Evolutionary conservation across 495 filamentous ascomycete species (phyloP).

Genomic region (Cetradonia linearis): DNA sequence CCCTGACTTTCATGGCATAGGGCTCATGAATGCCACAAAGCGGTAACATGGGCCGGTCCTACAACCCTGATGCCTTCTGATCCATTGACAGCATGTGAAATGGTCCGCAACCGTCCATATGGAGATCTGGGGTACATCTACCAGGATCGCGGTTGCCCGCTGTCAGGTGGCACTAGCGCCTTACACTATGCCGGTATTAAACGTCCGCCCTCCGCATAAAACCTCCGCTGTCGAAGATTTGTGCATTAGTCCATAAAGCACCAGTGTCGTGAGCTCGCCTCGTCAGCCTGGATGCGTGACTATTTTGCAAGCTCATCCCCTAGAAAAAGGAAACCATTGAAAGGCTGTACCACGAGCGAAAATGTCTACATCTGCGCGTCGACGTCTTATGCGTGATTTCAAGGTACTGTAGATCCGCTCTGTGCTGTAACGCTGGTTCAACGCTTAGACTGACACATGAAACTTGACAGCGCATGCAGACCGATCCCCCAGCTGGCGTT

Average conservation of each 20-base stretch:
- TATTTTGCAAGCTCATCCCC: slow-evolving; percentile 7
- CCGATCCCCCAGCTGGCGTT: slow-evolving; percentile 92
- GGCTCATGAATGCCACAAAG: neutral
- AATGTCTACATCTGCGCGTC: slow-evolving; percentile 91
- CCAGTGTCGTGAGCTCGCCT: neutral
- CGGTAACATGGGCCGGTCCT: neutral
- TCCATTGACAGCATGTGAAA: neutral
- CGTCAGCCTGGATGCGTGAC: neutral
- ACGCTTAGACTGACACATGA: slow-evolving; percentile 11
- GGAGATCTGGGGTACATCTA: slow-evolving; percentile 7
- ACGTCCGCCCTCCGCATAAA: neutral
- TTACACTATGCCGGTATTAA: slow-evolving; percentile 1
- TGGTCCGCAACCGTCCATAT: neutral
- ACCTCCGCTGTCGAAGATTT: neutral
- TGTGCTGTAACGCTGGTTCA: neutral
- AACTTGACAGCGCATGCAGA: slow-evolving; percentile 82
- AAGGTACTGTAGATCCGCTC: slow-evolving; percentile 54
- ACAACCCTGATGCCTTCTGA: neutral
- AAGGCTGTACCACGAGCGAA: neutral
- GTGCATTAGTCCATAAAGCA: neutral
- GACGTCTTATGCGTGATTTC: slow-evolving; percentile 95
- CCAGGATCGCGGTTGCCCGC: neutral
- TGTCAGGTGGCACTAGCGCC: neutral
- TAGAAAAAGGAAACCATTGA: neutral
- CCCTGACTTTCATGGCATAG: neutral